Evolutionary conservation across 139 green algal genomes (phyloP), one percentile per base, ranked within the genome.

Genomic region (Astrephomene gubernaculifera): DNA sequence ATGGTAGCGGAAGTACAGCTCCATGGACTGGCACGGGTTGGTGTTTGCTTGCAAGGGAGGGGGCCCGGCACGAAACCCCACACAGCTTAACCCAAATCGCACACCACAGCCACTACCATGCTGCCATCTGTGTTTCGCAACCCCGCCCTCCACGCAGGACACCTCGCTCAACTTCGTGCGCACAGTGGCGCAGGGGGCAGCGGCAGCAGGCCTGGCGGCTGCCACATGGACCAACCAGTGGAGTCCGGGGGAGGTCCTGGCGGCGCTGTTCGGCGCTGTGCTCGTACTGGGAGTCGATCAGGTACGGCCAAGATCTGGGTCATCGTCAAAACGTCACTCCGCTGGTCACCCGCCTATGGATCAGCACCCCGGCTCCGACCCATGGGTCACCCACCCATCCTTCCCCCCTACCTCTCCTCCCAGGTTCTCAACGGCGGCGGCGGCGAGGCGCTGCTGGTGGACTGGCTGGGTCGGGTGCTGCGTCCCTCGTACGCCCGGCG

Each of bases 401-500:
- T 31, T 45, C 24, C n/a, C 57, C 57, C 57, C 22, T n/a, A 17
- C 9, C 57, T 24, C 57, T 65, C 57, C 57, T n/a, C 22, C 57
- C 90, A 93, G 90, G 83, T 93, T 2, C 79, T 74, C 38, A 93
- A 93, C 64, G 65, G 68, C 53, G 96, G 96, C 52, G 96, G 94
- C 0, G 74, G 95, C 14, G 93, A 97, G 79, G 91, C 92, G 3
- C 91, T 99, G 33, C 44, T 94, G 2, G 52, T 99, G 22, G 96
- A 99, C 87, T 92, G 79, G 2, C 43, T 93, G 3, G 96, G 87
- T 0, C 85, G 94, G 9, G 9, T 94, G 9, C 70, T 97, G 49
- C 60, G n/a, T 31, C 85, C 81, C 17, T 90, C n/a, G 0, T 97
- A 96, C 76, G 68, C 31, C 21, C 76, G 93, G 44, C 85, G 95